A percentile compares a stretch with the other conserved stretches of the same genome.
These are phyloP conservation scores for Tricholoma terreum DNA, from an alignment of 768 basidiomycete genomes.

Conservation along the genomic window DNA sequence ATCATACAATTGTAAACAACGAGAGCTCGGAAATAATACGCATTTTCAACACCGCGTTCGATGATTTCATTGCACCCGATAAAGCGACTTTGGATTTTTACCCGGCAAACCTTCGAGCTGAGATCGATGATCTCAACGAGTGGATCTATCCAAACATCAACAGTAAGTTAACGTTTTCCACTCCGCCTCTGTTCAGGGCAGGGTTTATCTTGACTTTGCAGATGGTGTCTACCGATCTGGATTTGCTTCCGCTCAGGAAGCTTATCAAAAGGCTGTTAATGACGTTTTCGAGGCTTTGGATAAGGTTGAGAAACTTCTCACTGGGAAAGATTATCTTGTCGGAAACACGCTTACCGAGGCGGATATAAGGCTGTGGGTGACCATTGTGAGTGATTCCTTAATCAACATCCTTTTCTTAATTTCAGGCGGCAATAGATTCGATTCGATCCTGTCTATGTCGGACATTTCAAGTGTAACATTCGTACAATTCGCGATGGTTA, in stretches of 20 bases:
- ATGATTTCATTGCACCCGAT: constrained; percentile 64
- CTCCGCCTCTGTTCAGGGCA: neutral
- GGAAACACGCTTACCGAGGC: constrained; percentile 84
- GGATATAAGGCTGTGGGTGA: constrained; percentile 88
- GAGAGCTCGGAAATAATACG: constrained; percentile 95
- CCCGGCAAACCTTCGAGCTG: constrained; percentile 61
- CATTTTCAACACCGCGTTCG: constrained; percentile 85
- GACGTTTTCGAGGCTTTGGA: constrained; percentile 80
- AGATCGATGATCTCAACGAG: constrained; percentile 83
- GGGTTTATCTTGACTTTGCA: constrained; percentile 20
- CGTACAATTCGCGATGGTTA: constrained; percentile 84
- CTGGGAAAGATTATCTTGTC: constrained; percentile 78
- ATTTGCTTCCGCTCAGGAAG: constrained; percentile 77
- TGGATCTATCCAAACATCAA: constrained; percentile 88
- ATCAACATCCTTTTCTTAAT: neutral
- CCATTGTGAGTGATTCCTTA: constrained; percentile 56
- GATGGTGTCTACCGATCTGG: constrained; percentile 89
- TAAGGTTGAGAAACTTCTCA: constrained; percentile 72
- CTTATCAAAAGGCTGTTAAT: constrained; percentile 75
- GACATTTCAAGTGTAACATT: constrained; percentile 94
- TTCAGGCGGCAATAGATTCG: constrained; percentile 50
- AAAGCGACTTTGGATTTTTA: constrained; percentile 72
- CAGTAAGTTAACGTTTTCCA: constrained; percentile 45
- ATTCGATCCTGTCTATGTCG: constrained; percentile 87
- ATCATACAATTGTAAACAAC: constrained; percentile 88